Evolutionary conservation across 495 filamentous ascomycete genomes (phyloP), one percentile per base, ranked within the genome.

Genomic region (Tuber umbilicatum): DNA sequence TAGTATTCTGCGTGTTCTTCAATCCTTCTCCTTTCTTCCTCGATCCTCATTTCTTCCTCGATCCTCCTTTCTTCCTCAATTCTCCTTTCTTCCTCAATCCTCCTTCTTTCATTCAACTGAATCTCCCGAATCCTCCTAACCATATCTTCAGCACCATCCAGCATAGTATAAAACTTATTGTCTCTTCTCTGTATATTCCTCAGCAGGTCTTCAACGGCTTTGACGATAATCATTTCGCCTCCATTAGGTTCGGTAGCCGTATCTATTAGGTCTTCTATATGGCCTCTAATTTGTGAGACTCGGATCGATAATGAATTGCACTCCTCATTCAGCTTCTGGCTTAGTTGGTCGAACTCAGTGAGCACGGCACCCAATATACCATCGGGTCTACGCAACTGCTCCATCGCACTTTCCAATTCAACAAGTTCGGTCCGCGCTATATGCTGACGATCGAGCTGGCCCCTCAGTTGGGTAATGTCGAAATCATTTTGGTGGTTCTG

Each of bases 401-500:
- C 55, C 55, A 64, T 64, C 17, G 55, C 55, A 64, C 55, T 64
- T 31, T 64, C 55, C 7, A 64, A 64, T 27, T 64, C 55, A 19
- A 64, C 55, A 31, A 64, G 55, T 64, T 64, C 55, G 27, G 55
- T 64, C 27, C 3, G 55, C 35, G 4, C 27, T 64, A 12, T 35
- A 5, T 64, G 27, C 55, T 64, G 55, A 35, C 55, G 14, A 64
- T 35, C 55, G 27, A 64, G 55, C 27, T 64, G 55, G 27, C 27
- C n/a, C 27, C 14, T 64, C 55, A 64, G 27, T 64, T 64, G 55
- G 31, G 55, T 35, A 31, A 64, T 64, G 4, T 64, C 55, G 14
- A 64, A 64, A 17, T 64, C 55, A 64, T 64, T 64, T 64, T 64
- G 55, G 55, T 64, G 55, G 27, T 64, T 64, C 55, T 64, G 55